Evolutionary conservation across 192 early-diverging fungal genomes (phyloP).

Genomic region (Coemansia nantahalensis): DNA sequence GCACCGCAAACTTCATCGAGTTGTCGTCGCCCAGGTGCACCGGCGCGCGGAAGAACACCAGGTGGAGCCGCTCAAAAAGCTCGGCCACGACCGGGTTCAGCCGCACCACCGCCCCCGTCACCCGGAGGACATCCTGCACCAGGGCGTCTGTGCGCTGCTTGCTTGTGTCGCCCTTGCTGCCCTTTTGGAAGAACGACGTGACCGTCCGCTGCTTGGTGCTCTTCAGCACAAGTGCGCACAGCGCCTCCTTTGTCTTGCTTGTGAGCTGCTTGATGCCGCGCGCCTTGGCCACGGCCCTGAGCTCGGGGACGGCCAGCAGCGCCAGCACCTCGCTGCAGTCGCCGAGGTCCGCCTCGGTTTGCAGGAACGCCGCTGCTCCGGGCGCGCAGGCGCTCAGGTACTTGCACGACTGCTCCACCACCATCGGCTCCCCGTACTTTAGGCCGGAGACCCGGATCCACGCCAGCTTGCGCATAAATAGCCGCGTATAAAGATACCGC

Average conservation of each 20-base stretch:
- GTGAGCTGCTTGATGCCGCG: slow-evolving; percentile 38
- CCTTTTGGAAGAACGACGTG: slow-evolving; percentile 36
- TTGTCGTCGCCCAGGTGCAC: slow-evolving; percentile 27
- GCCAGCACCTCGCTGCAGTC: slow-evolving; percentile 20
- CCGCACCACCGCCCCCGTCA: slow-evolving; percentile 33
- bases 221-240: slow-evolving; percentile 26
- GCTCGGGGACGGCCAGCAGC: slow-evolving; percentile 23
- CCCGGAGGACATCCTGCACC: slow-evolving; percentile 12
- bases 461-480: slow-evolving; percentile 46
- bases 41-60: slow-evolving; percentile 43
- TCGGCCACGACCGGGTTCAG: slow-evolving; percentile 19
- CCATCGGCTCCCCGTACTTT: slow-evolving; percentile 25
- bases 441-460: slow-evolving; percentile 39
- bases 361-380: slow-evolving; percentile 20
- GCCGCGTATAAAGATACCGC: slow-evolving; percentile 42
- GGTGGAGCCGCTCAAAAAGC: slow-evolving; percentile 50
- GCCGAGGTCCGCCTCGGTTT: slow-evolving; percentile 14
- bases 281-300: slow-evolving; percentile 28
- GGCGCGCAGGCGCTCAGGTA: slow-evolving; percentile 5
- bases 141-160: slow-evolving; percentile 15
- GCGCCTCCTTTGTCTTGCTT: slow-evolving; percentile 25
- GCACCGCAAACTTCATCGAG: slow-evolving; percentile 27
- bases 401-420: slow-evolving; percentile 42
- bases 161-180: slow-evolving; percentile 5
- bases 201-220: slow-evolving; percentile 40